Evolutionary conservation across 371 early-diverging fungal genomes (phyloP).

Genomic region (Actinomortierella ambigua): DNA sequence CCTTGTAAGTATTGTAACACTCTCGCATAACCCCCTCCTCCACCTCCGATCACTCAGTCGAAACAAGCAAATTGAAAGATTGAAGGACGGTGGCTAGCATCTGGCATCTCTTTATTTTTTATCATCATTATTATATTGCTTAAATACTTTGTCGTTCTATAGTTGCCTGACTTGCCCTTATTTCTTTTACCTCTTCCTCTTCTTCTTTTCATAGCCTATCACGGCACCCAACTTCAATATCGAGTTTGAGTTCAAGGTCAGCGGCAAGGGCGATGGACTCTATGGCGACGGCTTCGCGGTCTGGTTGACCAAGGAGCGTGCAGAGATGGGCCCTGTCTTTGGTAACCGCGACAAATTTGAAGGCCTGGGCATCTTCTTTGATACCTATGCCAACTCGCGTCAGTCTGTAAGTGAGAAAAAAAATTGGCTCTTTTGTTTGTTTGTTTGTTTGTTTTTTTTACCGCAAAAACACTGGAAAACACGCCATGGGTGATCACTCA

Average conservation of each 20-base stretch:
- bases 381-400: constrained; percentile 91
- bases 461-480: neutral
- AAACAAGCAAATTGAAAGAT: neutral
- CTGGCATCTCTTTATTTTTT: too few relatives aligned
- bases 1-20: constrained; percentile 53
- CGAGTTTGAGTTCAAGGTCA: constrained; percentile 92
- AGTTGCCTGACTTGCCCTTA: neutral
- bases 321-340: constrained; percentile 82
- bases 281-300: constrained; percentile 97
- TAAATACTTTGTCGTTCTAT: too few relatives aligned
- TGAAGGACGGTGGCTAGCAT: too few relatives aligned
- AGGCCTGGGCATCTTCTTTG: constrained; percentile 95
- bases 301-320: constrained; percentile 77
- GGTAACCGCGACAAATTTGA: constrained; percentile 87
- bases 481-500: neutral
- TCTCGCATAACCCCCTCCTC: too few relatives aligned
- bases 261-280: constrained; percentile 64
- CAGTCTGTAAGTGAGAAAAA: constrained; percentile 63
- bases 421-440: neutral
- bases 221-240: constrained; percentile 80
- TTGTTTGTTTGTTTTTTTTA: neutral
- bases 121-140: too few relatives aligned
- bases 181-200: neutral
- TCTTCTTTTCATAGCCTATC: constrained; percentile 55
- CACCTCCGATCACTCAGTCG: constrained; percentile 1